Evolutionary conservation across 129 eudicot genomes (phyloP).

Genomic region (Pseudognaphalium luteoalbum): DNA sequence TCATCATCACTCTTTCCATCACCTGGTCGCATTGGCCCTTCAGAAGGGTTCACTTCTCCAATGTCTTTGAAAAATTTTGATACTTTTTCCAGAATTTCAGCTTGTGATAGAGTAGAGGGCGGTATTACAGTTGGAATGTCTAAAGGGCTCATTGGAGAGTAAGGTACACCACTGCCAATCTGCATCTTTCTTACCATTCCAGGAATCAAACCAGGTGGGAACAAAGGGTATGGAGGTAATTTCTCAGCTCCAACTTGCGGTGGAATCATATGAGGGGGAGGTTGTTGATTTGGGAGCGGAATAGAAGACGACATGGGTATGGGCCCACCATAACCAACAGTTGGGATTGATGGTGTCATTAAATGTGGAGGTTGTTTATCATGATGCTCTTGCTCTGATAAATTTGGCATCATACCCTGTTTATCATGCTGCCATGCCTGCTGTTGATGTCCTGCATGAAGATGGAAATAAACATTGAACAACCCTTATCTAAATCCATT

Average conservation of each 20-base stretch:
- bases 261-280: constrained; percentile 39
- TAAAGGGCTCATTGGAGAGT: constrained; percentile 83
- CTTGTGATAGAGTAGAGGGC: constrained; percentile 44
- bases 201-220: constrained; percentile 95
- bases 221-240: constrained; percentile 83
- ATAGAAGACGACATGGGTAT: constrained; percentile 32
- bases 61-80: constrained; percentile 88
- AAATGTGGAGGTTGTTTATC: constrained; percentile 53
- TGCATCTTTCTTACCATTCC: constrained; percentile 98
- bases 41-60: constrained; percentile 90
- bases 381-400: constrained; percentile 52
- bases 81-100: constrained; percentile 71
- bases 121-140: constrained; percentile 78
- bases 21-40: constrained; percentile 67
- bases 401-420: constrained; percentile 40
- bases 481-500: not conserved
- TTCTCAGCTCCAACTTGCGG: constrained; percentile 44
- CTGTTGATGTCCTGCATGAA: constrained; percentile 43
- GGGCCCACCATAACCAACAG: constrained; percentile 44
- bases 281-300: constrained; percentile 49
- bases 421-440: constrained; percentile 72
- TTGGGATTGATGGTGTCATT: constrained; percentile 40
- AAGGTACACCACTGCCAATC: constrained; percentile 97
- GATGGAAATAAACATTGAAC: not conserved
- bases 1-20: constrained; percentile 54